phyloP scores from a whole-genome alignment of 805 yeast genomes.

The Cyberlindnera bimundalis region DNA sequence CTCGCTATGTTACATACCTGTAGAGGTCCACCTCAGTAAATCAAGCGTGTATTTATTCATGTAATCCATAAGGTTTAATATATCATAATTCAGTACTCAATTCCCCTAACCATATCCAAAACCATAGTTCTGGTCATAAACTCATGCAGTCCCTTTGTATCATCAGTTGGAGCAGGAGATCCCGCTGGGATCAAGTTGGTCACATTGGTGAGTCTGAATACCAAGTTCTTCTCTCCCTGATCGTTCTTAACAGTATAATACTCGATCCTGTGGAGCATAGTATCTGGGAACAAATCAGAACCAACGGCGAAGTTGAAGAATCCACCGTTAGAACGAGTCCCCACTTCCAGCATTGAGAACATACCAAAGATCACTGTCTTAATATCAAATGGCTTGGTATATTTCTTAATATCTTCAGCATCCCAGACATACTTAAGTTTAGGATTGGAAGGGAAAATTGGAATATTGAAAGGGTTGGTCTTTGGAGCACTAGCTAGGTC shows the following conservation, averaged over 20 bases:
- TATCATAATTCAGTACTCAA: slow-evolving; percentile 8
- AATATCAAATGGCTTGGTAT: slow-evolving; percentile 13
- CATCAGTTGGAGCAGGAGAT: slow-evolving; percentile 16
- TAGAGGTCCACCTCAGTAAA: too few species aligned
- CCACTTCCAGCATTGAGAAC: slow-evolving; percentile 19
- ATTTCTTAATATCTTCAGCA: slow-evolving; percentile 13
- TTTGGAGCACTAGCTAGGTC: slow-evolving; percentile 12
- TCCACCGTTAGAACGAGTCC: slow-evolving; percentile 22
- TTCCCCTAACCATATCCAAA: slow-evolving; percentile 20
- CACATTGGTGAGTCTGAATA: slow-evolving; percentile 23
- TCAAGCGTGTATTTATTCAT: neutral
- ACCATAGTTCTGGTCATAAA: slow-evolving; percentile 28
- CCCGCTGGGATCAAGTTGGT: slow-evolving; percentile 7
- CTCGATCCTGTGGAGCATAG: slow-evolving; percentile 23
- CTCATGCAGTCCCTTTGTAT: slow-evolving; percentile 25
- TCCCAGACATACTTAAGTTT: slow-evolving; percentile 21
- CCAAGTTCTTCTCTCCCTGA: slow-evolving; percentile 14
- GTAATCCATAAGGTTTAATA: neutral
- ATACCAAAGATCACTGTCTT: slow-evolving; percentile 23
- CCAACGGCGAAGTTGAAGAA: slow-evolving; percentile 21
- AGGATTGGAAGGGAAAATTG: slow-evolving; percentile 16
- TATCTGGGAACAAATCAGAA: slow-evolving; percentile 13
- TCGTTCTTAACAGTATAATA: slow-evolving; percentile 17
- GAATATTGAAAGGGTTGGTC: slow-evolving; percentile 6
- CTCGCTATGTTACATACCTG: too few species aligned